phyloP scores from a whole-genome alignment of 495 filamentous ascomycete genomes.

The Xylaria sp. region DNA sequence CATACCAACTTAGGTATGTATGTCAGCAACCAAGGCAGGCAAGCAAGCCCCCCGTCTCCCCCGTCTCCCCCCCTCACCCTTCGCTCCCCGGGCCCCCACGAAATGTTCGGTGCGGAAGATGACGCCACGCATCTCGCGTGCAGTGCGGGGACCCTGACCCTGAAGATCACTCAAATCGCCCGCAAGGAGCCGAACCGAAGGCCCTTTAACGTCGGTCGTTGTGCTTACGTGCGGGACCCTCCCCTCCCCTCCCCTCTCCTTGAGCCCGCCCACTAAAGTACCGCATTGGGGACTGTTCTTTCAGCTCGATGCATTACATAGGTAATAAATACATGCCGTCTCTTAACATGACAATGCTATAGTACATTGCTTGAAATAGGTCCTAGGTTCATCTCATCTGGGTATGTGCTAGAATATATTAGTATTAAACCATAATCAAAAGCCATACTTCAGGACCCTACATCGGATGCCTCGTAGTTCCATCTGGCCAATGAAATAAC shows the following conservation, averaged over 20 bases:
- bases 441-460: neutral
- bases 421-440: neutral
- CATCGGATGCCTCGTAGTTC: neutral
- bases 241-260: too few relatives aligned
- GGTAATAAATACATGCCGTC: neutral
- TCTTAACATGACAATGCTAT: neutral
- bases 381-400: neutral
- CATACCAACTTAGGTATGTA: too few relatives aligned
- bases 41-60: too few relatives aligned
- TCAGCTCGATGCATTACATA: neutral
- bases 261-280: neutral
- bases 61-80: too few relatives aligned
- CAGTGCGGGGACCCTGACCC: slow-evolving; percentile 4
- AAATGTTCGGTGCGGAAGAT: neutral
- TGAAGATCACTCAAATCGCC: slow-evolving; percentile 8
- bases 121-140: slow-evolving; percentile 10
- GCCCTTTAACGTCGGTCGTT: neutral
- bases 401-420: neutral
- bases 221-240: slow-evolving; percentile 2
- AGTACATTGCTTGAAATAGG: neutral
- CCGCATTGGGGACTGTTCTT: neutral
- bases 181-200: slow-evolving; percentile 15
- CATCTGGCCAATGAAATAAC: slow-evolving; percentile 9
- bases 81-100: neutral
- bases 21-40: too few relatives aligned